Percentiles rank a stretch among this genome's conserved stretches.
Evolutionary conservation across 1,284 basidiomycete genomes (phyloP).

Genomic region (Ceratobasidium sp.): DNA sequence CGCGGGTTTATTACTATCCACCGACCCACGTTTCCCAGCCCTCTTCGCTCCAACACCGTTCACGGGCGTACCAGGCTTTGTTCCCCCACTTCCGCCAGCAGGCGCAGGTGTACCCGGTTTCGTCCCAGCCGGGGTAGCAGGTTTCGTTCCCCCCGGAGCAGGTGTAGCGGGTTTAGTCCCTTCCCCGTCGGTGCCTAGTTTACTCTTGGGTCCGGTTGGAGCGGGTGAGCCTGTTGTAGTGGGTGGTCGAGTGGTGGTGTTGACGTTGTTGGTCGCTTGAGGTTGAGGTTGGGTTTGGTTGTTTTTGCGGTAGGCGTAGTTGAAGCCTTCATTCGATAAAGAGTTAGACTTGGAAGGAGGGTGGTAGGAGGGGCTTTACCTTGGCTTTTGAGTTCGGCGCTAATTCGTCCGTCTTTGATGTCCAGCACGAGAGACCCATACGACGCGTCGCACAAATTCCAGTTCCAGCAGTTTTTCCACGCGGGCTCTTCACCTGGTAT

Average conservation of each 20-base stretch:
- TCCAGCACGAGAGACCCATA: slow-evolving; percentile 92
- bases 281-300: slow-evolving; percentile 2
- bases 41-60: slow-evolving; percentile 40
- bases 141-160: slow-evolving; percentile 53
- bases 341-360: no score
- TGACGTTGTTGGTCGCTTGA: slow-evolving; percentile 8
- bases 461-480: slow-evolving; percentile 99
- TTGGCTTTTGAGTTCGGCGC: slow-evolving; percentile 92
- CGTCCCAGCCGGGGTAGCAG: slow-evolving; percentile 56
- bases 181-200: slow-evolving; percentile 56
- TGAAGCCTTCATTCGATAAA: slow-evolving; percentile 76
- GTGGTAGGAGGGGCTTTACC: slow-evolving; percentile 64
- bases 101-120: slow-evolving; percentile 40
- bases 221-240: slow-evolving; percentile 62
- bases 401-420: slow-evolving; percentile 91
- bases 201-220: slow-evolving; percentile 56
- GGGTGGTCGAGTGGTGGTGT: not conserved
- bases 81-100: slow-evolving; percentile 10
- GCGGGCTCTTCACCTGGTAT: slow-evolving; percentile 79
- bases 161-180: slow-evolving; percentile 47
- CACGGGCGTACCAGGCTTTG: slow-evolving; percentile 49
- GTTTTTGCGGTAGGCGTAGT: slow-evolving; percentile 85
- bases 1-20: slow-evolving; percentile 48
- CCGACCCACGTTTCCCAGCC: slow-evolving; percentile 42
- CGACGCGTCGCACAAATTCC: slow-evolving; percentile 96